These are phyloP conservation scores for Orbilia javanica DNA, from an alignment of 2,329 filamentous ascomycete species.

Conservation along the genomic window DNA sequence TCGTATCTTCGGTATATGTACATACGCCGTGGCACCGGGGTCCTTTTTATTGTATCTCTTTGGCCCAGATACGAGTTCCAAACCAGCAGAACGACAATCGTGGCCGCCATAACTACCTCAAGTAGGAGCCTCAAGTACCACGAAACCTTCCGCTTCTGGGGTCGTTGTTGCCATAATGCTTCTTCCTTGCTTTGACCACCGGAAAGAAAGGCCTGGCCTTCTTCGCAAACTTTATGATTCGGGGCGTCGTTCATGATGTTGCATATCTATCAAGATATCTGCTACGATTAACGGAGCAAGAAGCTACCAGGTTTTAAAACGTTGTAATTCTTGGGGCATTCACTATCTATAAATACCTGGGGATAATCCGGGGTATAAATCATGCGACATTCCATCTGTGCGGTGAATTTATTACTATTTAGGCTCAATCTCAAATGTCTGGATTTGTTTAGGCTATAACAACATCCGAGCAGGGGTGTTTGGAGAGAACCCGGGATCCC, in stretches of 20 bases:
- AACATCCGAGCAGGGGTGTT: not conserved
- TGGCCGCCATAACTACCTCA: constrained; percentile 63
- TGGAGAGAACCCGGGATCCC: not conserved
- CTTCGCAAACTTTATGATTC: constrained; percentile 62
- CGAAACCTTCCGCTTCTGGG: constrained; percentile 33
- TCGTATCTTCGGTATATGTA: not conserved
- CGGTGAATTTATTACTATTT: constrained; percentile 12
- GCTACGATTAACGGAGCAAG: not conserved
- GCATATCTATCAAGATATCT: not conserved
- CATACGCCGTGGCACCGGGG: constrained; percentile 64
- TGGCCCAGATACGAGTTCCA: constrained; percentile 55
- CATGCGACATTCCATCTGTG: constrained; percentile 8
- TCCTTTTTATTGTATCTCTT: constrained; percentile 53
- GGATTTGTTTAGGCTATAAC: constrained; percentile 10
- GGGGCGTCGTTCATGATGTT: constrained; percentile 39
- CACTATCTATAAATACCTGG: not conserved
- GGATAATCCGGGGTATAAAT: constrained; percentile 1
- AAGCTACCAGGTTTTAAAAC: not conserved
- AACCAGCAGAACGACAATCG: constrained; percentile 62
- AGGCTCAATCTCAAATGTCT: constrained; percentile 3
- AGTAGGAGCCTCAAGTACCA: constrained; percentile 62
- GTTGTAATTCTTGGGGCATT: not conserved
- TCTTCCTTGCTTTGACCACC: constrained; percentile 20
- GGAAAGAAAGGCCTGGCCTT: constrained; percentile 64
- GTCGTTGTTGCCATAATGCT: constrained; percentile 35